Base-by-base conservation (phyloP, 495 filamentous ascomycete genomes). In the Penicillium longicatenatum region DNA sequence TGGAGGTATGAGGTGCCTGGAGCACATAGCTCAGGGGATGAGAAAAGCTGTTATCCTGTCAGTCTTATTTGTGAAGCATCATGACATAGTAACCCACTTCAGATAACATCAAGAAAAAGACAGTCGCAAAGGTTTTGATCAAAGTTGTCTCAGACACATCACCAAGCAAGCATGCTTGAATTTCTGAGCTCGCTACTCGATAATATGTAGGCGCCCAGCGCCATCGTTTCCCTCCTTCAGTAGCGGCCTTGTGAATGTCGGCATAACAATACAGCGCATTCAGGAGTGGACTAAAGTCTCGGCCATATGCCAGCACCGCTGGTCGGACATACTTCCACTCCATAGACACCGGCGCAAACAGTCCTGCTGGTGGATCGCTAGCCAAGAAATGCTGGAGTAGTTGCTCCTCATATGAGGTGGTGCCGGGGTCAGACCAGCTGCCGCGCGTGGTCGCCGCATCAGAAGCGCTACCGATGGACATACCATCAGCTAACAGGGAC, bases 71-170 rank as follows among this genome's bases (percentile, higher is more conserved):
- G n/a, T 52, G 43, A 20, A 46, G 16, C 9, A 8, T 37, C 8
- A 46, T 37, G 14, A 39, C 22, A 37, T 29, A 20, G 29, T n/a
- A 35, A 30, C 68, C 24, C 59, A 76, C 73, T 68, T 76, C 74
- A 26, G 74, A 68, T 54, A 76, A 50, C 70, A 76, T 76, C 21
- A 76, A 61, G 48, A 76, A 65, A 42, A 76, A 67, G 16, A 75
- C 64, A 8, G 70, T 52, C 7, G 67, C 59, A 50, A 75, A 70
- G 0, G 70, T 49, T 45, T 63, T 65, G 59, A 70, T 63, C 52
- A 75, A 50, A 1, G 54, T 62, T 19, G 57, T 30, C 24, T 72
- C 64, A 16, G 46, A 42, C 41, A 75, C 62, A n/a, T 71, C 68
- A 1, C 67, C 72, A 10, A 65, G 54, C 6, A 75, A 39, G 60